Percentiles rank a stretch among this genome's conserved stretches.
Conservation (phyloP, 441 rosid species). For the Erysimum cheiri region DNA sequence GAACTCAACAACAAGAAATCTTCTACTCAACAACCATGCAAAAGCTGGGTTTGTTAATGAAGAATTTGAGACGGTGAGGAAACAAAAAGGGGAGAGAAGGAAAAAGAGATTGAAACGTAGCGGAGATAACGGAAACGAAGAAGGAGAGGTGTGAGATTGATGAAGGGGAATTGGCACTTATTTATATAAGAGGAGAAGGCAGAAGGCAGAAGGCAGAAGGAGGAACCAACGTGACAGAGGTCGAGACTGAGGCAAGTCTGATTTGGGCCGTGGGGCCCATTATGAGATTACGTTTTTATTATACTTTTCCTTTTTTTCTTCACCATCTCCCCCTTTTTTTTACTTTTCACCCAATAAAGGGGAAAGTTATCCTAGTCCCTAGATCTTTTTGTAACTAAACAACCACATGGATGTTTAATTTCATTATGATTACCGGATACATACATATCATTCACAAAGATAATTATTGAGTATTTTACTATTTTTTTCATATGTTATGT, state of each 20-base stretch:
- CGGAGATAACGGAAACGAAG: constrained; percentile 23
- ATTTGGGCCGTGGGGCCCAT: constrained; percentile 46
- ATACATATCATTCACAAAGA: too few species aligned
- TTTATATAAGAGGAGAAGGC: constrained; percentile 51
- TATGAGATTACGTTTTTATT: background rate
- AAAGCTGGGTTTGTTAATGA: constrained; percentile 26
- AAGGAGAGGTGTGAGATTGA: constrained; percentile 62
- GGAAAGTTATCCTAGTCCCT: background rate
- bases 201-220: too few species aligned
- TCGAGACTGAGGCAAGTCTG: constrained; percentile 35
- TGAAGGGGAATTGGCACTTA: constrained; percentile 33
- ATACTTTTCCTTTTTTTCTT: background rate
- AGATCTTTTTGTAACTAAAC: background rate
- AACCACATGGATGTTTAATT: background rate
- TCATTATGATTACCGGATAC: too few species aligned
- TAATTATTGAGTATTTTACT: too few species aligned
- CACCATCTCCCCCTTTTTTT: background rate
- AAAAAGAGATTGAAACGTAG: constrained; percentile 33
- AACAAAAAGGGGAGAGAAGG: background rate
- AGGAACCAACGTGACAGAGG: constrained; percentile 21
- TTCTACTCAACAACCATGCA: constrained; percentile 51
- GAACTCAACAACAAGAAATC: constrained; percentile 2
- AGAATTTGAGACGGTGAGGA: background rate
- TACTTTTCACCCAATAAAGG: background rate
- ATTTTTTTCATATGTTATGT: background rate